A percentile compares a stretch with the other conserved stretches of the same genome.
These are phyloP conservation scores for Euphorbia celastroides DNA, from an alignment of 441 rosid genomes.

Conservation along the genomic window DNA sequence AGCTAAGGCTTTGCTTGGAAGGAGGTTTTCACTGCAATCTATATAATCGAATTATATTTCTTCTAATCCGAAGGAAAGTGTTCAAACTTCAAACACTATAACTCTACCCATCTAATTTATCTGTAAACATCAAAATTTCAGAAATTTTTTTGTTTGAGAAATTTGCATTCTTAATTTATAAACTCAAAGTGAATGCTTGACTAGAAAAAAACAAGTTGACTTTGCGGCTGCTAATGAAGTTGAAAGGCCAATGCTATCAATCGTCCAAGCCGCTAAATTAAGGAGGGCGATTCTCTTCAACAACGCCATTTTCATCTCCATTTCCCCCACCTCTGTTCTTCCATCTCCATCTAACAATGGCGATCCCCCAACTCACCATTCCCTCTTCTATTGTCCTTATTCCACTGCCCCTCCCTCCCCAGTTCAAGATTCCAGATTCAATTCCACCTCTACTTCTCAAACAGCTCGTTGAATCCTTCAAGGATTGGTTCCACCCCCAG, in stretches of 20 bases:
- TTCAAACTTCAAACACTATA: too few relatives aligned
- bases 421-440: neutral
- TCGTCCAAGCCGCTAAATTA: conserved; percentile 15
- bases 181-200: too few relatives aligned
- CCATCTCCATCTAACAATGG: neutral
- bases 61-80: too few relatives aligned
- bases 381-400: conserved; percentile 1
- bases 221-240: too few relatives aligned
- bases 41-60: too few relatives aligned
- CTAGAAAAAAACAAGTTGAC: too few relatives aligned
- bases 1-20: too few relatives aligned
- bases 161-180: too few relatives aligned
- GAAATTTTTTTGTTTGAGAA: too few relatives aligned
- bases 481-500: conserved; percentile 47
- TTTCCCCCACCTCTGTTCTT: neutral
- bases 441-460: conserved; percentile 9
- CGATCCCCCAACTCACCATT: neutral
- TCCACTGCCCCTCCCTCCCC: conserved; percentile 8
- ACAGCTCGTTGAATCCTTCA: conserved; percentile 33
- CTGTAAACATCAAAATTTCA: too few relatives aligned
- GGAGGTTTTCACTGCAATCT: too few relatives aligned
- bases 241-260: conserved; percentile 15
- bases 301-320: neutral
- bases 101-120: too few relatives aligned
- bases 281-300: conserved; percentile 7